Base-by-base conservation (phyloP, 2,329 filamentous ascomycete genomes). In the Aureobasidium sp. region DNA sequence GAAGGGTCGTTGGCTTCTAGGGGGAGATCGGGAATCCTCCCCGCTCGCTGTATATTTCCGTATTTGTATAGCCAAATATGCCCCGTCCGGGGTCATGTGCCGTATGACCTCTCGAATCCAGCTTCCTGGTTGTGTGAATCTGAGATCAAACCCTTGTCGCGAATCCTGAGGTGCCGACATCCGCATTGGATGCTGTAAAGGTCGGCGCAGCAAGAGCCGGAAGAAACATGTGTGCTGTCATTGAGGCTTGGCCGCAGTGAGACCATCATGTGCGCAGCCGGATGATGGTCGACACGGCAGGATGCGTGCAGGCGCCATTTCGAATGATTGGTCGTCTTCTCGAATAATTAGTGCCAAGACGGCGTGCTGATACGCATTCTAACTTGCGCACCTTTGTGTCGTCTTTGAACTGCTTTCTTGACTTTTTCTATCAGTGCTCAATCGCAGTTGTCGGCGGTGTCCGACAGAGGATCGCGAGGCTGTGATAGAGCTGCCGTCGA, bases 1-100 rank as follows among this genome's bases (percentile, higher is more conserved):
- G 76, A 67, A 73, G 74, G 65, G 75, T 73, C 44, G 72, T 73
- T 47, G 73, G 73, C 12, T 74, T 74, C 57, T 73, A 65, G 70
- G 14, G 14, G 3, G 15, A 22, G 37, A 57, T 44, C 41, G 39
- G 29, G 14, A 45, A 45, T 22, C 34, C 36, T 58, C 37, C 34
- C 36, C 22, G n/a, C 14, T 58, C 55, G 55, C 42, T 37, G 29
- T 48, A 58, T 58, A 58, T 31, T 58, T 48, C 55, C 55, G n/a
- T 17, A 47, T 58, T 8, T 39, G 42, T 47, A 57, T 15, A 36
- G n/a, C 11, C 14, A 27, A 7, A 44, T 25, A 36, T 45, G n/a
- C 15, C 31, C 12, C 5, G 31, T 48, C 31, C 8, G 15, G 12
- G 29, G 42, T 58, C 55, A 58, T 58, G 55, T 58, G 55, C 31